Conservation (phyloP, 176 grass and related monocot species). For the Guadua angustifolia region DNA sequence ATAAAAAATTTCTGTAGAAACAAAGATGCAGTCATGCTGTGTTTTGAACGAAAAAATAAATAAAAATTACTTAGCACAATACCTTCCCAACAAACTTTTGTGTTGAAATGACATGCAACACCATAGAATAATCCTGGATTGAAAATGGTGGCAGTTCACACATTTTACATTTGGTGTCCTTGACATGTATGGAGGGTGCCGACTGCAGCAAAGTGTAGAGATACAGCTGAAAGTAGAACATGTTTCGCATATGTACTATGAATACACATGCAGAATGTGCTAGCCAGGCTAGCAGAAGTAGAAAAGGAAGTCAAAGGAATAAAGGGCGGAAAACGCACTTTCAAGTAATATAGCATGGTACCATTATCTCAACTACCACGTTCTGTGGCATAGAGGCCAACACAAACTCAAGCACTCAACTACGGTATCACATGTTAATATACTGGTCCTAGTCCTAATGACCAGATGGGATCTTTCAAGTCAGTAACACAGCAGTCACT, state of each 20-base stretch:
- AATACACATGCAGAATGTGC: neutral
- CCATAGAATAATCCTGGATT: neutral
- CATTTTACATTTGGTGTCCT: neutral
- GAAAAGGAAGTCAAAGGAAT: conserved; percentile 2
- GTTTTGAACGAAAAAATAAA: neutral
- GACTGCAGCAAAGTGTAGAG: neutral
- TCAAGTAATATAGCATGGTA: neutral
- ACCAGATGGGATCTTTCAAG: conserved; percentile 22
- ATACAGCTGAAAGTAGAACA: conserved; percentile 2
- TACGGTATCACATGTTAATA: neutral
- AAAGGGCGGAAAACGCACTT: conserved; percentile 15
- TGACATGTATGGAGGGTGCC: neutral
- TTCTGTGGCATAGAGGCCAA: neutral
- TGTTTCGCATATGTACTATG: neutral
- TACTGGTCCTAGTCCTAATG: neutral
- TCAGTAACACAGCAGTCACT: neutral
- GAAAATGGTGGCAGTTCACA: neutral
- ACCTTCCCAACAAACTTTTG: neutral
- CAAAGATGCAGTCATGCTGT: neutral
- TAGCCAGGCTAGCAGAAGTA: neutral
- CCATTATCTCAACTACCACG: neutral
- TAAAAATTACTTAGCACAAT: neutral
- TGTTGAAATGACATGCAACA: neutral
- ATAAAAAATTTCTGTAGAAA: neutral
- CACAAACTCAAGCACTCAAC: neutral